phyloP scores from a whole-genome alignment of 78 protist species.

The Isochrysis galbana region DNA sequence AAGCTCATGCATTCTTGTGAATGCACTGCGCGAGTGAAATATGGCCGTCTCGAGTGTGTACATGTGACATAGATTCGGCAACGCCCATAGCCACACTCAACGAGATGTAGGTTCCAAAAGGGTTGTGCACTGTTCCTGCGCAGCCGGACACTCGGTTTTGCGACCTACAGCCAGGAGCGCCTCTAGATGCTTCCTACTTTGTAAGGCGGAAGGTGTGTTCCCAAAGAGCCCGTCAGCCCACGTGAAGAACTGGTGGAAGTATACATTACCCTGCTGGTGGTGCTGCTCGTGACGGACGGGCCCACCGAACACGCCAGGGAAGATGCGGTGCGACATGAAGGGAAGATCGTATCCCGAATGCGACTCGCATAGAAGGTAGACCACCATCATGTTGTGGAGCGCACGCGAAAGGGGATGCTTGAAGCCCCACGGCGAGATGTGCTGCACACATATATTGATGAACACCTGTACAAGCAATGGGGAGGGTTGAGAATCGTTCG shows the following conservation, averaged over 20 bases:
- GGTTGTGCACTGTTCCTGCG: too few species aligned
- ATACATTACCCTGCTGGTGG: not conserved
- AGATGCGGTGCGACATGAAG: slow-evolving; percentile 5
- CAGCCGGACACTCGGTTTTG: too few species aligned
- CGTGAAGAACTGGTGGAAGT: not conserved
- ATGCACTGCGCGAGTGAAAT: too few species aligned
- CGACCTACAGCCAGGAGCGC: too few species aligned
- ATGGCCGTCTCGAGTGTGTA: too few species aligned
- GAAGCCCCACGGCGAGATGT: not conserved
- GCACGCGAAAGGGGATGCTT: slow-evolving; percentile 13
- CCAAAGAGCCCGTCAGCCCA: not conserved
- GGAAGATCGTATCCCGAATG: slow-evolving; percentile 25
- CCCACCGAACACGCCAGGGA: slow-evolving; percentile 4
- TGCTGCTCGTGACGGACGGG: not conserved
- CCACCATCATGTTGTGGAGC: slow-evolving; percentile 9
- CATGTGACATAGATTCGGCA: too few species aligned
- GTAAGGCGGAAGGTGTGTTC: not conserved
- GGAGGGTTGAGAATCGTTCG: not conserved
- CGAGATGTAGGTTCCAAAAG: too few species aligned
- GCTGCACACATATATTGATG: not conserved
- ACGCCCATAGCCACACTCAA: too few species aligned
- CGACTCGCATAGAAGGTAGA: not conserved
- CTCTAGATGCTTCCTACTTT: not conserved
- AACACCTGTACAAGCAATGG: not conserved
- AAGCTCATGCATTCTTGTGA: too few species aligned